Evolutionary conservation across 1,139 yeast genomes (phyloP).

Genomic region (Suhomyces ambrosiae): DNA sequence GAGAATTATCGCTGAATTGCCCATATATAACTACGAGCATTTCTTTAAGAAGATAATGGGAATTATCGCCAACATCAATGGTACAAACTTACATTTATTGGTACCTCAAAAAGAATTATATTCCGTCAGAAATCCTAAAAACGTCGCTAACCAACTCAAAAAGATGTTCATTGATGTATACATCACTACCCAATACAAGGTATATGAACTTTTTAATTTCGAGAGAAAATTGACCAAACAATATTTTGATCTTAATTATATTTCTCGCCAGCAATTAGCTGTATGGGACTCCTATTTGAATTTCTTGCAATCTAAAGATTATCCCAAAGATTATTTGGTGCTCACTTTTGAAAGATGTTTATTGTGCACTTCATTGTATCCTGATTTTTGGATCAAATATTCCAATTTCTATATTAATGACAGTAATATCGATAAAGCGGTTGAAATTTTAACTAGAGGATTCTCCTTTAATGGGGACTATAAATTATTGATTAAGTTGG

Average conservation of each 20-base stretch:
- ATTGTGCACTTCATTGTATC: conserved; percentile 53
- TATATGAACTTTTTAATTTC: conserved; percentile 61
- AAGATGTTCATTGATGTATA: conserved; percentile 55
- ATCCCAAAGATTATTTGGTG: conserved; percentile 31
- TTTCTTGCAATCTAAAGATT: conserved; percentile 47
- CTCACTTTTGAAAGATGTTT: conserved; percentile 61
- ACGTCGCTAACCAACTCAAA: conserved; percentile 35
- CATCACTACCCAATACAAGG: conserved; percentile 61
- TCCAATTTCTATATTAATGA: conserved; percentile 45
- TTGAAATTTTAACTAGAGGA: conserved; percentile 39
- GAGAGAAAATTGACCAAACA: conserved; percentile 61
- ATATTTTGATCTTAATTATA: conserved; percentile 47
- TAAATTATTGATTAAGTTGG: conserved; percentile 35
- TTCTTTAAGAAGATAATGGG: conserved; percentile 49
- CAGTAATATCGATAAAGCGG: conserved; percentile 36
- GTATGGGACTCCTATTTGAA: conserved; percentile 65
- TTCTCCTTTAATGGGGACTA: conserved; percentile 27
- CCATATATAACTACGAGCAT: conserved; percentile 73
- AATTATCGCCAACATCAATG: conserved; percentile 39
- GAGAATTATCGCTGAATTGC: conserved; percentile 66
- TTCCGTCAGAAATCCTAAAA: conserved; percentile 20
- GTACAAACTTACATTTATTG: conserved; percentile 20
- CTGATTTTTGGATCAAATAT: conserved; percentile 64
- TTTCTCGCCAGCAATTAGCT: conserved; percentile 48
- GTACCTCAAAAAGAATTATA: conserved; percentile 24